phyloP scores from a whole-genome alignment of 208 protist species.

The Leishmania major region DNA sequence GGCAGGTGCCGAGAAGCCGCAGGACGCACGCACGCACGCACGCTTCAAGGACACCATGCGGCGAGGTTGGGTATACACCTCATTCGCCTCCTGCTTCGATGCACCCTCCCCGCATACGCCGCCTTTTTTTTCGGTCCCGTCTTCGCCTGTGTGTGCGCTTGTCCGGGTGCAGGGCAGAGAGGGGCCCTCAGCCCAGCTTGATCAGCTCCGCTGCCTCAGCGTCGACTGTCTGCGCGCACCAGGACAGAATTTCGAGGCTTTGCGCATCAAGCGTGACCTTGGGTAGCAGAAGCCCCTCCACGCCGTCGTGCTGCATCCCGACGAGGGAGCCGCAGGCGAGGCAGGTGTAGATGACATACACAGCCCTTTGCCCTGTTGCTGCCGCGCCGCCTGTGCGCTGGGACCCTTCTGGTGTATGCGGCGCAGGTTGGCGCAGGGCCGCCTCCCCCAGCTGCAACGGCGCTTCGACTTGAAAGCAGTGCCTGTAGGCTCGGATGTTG shows the following conservation, averaged over 20 bases:
- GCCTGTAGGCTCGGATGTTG: slow-evolving; percentile 15
- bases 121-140: neutral
- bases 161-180: neutral
- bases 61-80: no score
- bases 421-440: neutral
- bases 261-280: slow-evolving; percentile 49
- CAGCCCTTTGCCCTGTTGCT: neutral
- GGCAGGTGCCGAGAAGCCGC: neutral
- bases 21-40: neutral
- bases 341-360: slow-evolving; percentile 63
- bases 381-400: neutral
- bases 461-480: neutral
- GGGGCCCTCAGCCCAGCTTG: neutral
- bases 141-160: neutral
- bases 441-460: neutral
- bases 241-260: slow-evolving; percentile 50
- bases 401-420: neutral
- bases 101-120: neutral
- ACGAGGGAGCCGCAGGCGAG: slow-evolving; percentile 55
- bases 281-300: slow-evolving; percentile 65
- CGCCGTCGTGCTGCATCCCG: slow-evolving; percentile 57
- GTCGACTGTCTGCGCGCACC: slow-evolving; percentile 52
- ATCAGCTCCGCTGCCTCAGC: slow-evolving; percentile 7
- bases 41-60: neutral
- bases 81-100: neutral